Percentiles rank a stretch among this genome's conserved stretches.
phyloP scores from a whole-genome alignment of 371 early-diverging fungal genomes.

The Circinella minor region DNA sequence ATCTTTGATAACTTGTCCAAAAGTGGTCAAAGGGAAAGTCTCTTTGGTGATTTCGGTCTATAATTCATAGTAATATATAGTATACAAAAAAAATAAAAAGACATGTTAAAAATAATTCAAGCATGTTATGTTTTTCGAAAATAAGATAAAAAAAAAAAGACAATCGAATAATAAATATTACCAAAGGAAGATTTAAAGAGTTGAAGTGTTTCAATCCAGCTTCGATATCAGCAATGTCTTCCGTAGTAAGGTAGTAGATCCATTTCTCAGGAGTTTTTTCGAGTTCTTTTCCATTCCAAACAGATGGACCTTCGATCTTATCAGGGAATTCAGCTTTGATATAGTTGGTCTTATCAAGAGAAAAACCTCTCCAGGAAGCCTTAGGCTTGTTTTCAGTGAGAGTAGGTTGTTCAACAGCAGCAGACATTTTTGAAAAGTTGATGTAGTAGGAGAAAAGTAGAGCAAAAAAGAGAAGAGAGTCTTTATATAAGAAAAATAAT shows the following conservation, averaged over 20 bases:
- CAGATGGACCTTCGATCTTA: constrained; percentile 39
- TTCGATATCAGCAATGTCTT: constrained; percentile 46
- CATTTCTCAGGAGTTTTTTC: constrained; percentile 43
- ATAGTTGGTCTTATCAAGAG: constrained; percentile 21
- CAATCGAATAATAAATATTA: neutral
- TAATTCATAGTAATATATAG: neutral
- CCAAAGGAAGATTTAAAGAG: constrained; percentile 30
- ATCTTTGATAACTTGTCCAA: constrained; percentile 28
- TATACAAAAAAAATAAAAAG: neutral
- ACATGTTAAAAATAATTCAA: too few relatives aligned
- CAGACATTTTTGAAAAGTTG: constrained; percentile 7
- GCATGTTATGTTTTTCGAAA: neutral
- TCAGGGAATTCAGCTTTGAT: constrained; percentile 37
- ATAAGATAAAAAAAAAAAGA: too few relatives aligned
- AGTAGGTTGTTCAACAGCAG: constrained; percentile 2
- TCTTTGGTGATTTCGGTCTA: constrained; percentile 28
- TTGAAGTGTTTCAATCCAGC: constrained; percentile 39
- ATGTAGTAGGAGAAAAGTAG: neutral
- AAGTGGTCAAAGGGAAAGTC: constrained; percentile 39
- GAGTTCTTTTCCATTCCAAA: constrained; percentile 48
- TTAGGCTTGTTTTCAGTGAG: neutral
- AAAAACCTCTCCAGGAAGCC: constrained; percentile 31
- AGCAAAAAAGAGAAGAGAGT: neutral
- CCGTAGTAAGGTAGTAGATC: constrained; percentile 40
- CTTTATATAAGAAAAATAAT: neutral